Percentiles rank a stretch among this genome's conserved stretches.
phyloP scores from a whole-genome alignment of 495 filamentous ascomycete genomes.

The Chaetomium cochliodes region DNA sequence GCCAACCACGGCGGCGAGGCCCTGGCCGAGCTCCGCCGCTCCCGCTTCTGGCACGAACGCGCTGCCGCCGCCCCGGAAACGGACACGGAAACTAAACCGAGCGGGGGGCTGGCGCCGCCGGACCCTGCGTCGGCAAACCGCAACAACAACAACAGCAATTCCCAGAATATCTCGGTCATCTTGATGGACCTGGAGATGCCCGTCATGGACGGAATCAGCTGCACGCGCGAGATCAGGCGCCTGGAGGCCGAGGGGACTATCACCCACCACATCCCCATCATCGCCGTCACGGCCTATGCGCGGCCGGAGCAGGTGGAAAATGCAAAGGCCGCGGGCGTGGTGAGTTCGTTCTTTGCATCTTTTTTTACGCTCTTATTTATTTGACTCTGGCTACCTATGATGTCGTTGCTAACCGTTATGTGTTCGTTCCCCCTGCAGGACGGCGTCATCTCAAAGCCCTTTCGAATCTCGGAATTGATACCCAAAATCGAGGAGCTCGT shows the following conservation, averaged over 20 bases:
- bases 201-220: slow-evolving; percentile 80
- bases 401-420: slow-evolving; percentile 35
- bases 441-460: slow-evolving; percentile 79
- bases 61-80: slow-evolving; percentile 26
- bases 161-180: slow-evolving; percentile 58
- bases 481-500: slow-evolving; percentile 63
- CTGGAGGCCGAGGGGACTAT: slow-evolving; percentile 56
- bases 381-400: slow-evolving; percentile 33
- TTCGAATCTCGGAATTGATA: slow-evolving; percentile 67
- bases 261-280: slow-evolving; percentile 64
- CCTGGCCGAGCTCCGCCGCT: slow-evolving; percentile 50
- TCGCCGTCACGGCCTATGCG: slow-evolving; percentile 80
- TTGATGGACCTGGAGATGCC: slow-evolving; percentile 90
- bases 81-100: neutral
- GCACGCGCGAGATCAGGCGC: slow-evolving; percentile 65
- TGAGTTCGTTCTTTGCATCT: slow-evolving; percentile 30
- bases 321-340: slow-evolving; percentile 54
- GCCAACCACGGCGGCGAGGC: slow-evolving; percentile 83
- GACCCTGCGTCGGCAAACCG: slow-evolving; percentile 27
- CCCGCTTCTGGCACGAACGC: slow-evolving; percentile 46
- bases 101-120: slow-evolving; percentile 1
- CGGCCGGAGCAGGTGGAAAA: slow-evolving; percentile 62
- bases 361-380: neutral
- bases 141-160: slow-evolving; percentile 33
- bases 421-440: slow-evolving; percentile 56